These are phyloP conservation scores for Penicillium argentinense DNA, from an alignment of 495 filamentous ascomycete species.

Conservation along the genomic window DNA sequence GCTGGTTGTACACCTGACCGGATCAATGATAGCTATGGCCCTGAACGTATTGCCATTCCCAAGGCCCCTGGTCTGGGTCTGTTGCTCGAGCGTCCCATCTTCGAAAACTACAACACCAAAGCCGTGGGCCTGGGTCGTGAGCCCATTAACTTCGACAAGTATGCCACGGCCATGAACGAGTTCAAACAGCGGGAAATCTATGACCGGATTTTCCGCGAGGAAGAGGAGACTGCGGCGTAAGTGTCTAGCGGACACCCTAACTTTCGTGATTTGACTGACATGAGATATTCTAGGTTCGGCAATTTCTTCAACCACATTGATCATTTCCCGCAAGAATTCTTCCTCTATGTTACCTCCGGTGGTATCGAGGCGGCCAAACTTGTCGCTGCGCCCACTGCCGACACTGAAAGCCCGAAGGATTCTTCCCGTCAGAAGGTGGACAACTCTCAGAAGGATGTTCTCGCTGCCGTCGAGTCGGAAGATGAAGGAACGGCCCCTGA, in stretches of 20 bases:
- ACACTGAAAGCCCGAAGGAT: background rate
- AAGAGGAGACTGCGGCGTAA: slow-evolving; percentile 75
- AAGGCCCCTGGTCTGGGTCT: slow-evolving; percentile 90
- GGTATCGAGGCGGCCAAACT: slow-evolving; percentile 56
- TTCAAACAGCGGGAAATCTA: slow-evolving; percentile 97
- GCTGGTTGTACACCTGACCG: slow-evolving; percentile 67
- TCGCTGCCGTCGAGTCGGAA: slow-evolving; percentile 35
- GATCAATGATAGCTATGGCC: slow-evolving; percentile 68
- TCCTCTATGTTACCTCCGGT: slow-evolving; percentile 72
- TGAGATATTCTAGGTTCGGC: slow-evolving; percentile 77
- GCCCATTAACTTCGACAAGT: slow-evolving; percentile 73
- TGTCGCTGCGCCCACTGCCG: slow-evolving; percentile 10
- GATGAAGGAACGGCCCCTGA: slow-evolving; percentile 21
- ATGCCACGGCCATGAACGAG: slow-evolving; percentile 71
- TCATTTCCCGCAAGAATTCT: slow-evolving; percentile 67
- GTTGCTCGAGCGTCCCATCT: slow-evolving; percentile 85
- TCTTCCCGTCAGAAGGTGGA: slow-evolving; percentile 1
- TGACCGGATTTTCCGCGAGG: slow-evolving; percentile 81
- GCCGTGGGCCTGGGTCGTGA: slow-evolving; percentile 56
- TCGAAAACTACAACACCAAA: slow-evolving; percentile 76
- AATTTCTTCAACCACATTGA: slow-evolving; percentile 84
- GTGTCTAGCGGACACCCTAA: slow-evolving; percentile 25
- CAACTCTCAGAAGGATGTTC: slow-evolving; percentile 27
- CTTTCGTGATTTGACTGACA: no score
- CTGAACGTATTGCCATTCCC: slow-evolving; percentile 75